Evolutionary conservation across 2,329 filamentous ascomycete species (phyloP).

Genomic region (Aspergillus ustus): DNA sequence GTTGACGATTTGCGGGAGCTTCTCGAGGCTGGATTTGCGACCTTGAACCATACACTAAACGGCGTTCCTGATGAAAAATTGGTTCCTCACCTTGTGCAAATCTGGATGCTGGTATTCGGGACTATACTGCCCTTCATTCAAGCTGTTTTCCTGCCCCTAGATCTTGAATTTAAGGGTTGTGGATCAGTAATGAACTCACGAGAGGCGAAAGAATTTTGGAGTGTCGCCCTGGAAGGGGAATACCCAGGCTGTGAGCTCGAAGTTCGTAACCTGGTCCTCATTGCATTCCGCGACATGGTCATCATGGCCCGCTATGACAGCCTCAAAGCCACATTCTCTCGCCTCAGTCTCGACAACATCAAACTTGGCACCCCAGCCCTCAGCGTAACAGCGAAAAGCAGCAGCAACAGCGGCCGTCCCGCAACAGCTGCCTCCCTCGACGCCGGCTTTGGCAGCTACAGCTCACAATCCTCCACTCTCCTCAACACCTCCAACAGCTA

Average conservation of each 20-base stretch:
- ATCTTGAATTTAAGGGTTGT: slow-evolving; percentile 87
- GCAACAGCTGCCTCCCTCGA: slow-evolving; percentile 78
- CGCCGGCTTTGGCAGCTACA: slow-evolving; percentile 76
- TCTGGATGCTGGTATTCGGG: slow-evolving; percentile 93
- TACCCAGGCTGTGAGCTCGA: slow-evolving; percentile 68
- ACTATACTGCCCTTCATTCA: slow-evolving; percentile 91
- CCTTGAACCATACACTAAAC: slow-evolving; percentile 80
- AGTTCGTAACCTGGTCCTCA: slow-evolving; percentile 84
- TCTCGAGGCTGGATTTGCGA: slow-evolving; percentile 75
- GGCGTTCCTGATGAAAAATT: slow-evolving; percentile 81
- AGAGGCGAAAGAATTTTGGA: slow-evolving; percentile 90
- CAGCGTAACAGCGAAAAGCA: slow-evolving; percentile 47
- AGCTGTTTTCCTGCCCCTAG: slow-evolving; percentile 89
- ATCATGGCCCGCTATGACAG: slow-evolving; percentile 87
- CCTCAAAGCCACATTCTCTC: slow-evolving; percentile 86
- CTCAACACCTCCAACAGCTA: slow-evolving; percentile 68
- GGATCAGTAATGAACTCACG: slow-evolving; percentile 77
- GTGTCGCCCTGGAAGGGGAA: slow-evolving; percentile 63
- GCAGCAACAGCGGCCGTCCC: slow-evolving; percentile 59
- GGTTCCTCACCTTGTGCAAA: slow-evolving; percentile 87
- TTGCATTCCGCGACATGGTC: slow-evolving; percentile 84
- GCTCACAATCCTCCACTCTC: slow-evolving; percentile 77
- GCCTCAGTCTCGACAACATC: slow-evolving; percentile 82
- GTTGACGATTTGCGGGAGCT: slow-evolving; percentile 68
- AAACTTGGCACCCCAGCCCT: slow-evolving; percentile 54